Percentiles rank a stretch among this genome's conserved stretches.
Evolutionary conservation across 2,329 filamentous ascomycete species (phyloP).

Genomic region (Blastomyces silverae): DNA sequence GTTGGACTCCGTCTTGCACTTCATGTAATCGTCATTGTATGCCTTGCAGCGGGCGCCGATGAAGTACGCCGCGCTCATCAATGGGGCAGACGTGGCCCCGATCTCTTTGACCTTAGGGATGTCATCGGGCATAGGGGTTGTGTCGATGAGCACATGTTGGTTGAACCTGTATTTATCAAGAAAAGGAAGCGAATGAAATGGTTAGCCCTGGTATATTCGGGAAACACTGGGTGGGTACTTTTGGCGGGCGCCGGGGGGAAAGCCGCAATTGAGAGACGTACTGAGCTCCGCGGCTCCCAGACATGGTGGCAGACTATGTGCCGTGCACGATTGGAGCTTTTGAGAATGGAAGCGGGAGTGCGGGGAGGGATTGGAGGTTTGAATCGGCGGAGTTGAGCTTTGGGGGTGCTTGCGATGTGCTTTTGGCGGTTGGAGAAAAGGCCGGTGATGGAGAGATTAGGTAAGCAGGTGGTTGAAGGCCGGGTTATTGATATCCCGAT

Average conservation of each 20-base stretch:
- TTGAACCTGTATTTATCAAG: slow-evolving; percentile 63
- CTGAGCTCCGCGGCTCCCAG: slow-evolving; percentile 19
- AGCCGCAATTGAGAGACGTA: slow-evolving; percentile 14
- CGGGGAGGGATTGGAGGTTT: background rate
- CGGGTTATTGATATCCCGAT: slow-evolving; percentile 11
- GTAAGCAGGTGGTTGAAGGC: background rate
- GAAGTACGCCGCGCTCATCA: slow-evolving; percentile 89
- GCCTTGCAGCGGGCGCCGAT: slow-evolving; percentile 90
- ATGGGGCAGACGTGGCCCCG: slow-evolving; percentile 83
- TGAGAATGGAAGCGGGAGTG: background rate
- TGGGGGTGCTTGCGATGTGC: background rate
- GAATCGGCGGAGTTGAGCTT: slow-evolving; percentile 8
- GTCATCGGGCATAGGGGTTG: slow-evolving; percentile 83
- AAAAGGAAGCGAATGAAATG: background rate
- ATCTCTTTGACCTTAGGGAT: slow-evolving; percentile 93
- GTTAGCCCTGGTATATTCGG: slow-evolving; percentile 8
- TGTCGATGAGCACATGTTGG: slow-evolving; percentile 88
- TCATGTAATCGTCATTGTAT: slow-evolving; percentile 99
- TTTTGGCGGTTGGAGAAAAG: slow-evolving; percentile 1
- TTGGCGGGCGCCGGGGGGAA: too few species aligned
- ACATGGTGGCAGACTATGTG: slow-evolving; percentile 20
- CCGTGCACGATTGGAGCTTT: slow-evolving; percentile 4
- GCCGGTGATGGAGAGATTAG: slow-evolving; percentile 7
- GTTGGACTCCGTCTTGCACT: slow-evolving; percentile 93
- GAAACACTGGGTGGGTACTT: background rate